A percentile compares a stretch with the other conserved stretches of the same genome.
These are phyloP conservation scores for Elaeagnus macrophylla DNA, from an alignment of 306 rosid species.

Conservation along the genomic window DNA sequence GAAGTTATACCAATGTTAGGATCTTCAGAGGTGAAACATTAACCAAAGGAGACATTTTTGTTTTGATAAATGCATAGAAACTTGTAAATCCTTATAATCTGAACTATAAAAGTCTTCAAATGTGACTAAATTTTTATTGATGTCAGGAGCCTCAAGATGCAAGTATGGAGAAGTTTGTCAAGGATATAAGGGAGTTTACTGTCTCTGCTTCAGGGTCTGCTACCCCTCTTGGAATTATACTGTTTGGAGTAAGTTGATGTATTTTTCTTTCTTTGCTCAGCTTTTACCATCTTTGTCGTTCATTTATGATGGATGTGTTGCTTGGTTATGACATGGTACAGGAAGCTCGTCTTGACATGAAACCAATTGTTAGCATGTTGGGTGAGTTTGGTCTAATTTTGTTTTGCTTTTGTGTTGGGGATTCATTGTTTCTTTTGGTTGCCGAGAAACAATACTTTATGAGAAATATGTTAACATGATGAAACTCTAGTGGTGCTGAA, in stretches of 20 bases:
- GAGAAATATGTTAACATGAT: neutral
- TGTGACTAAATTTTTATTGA: neutral
- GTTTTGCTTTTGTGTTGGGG: neutral
- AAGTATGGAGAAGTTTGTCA: constrained; percentile 24
- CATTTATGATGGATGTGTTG: constrained; percentile 2
- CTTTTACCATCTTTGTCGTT: neutral
- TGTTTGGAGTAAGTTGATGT: constrained; percentile 48
- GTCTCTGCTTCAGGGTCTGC: constrained; percentile 29
- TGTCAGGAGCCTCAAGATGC: constrained; percentile 16
- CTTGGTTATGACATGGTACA: constrained; percentile 17
- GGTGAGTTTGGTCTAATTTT: constrained; percentile 26
- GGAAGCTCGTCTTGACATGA: constrained; percentile 36
- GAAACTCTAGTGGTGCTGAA: neutral
- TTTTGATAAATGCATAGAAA: neutral
- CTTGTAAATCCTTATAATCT: neutral
- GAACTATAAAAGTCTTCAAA: neutral
- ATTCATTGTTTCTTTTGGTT: neutral
- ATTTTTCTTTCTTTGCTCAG: neutral
- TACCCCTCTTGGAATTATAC: constrained; percentile 33
- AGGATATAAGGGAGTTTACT: constrained; percentile 28
- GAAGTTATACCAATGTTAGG: neutral
- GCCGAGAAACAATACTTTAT: neutral
- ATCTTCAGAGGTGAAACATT: neutral
- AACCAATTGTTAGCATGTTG: constrained; percentile 24
- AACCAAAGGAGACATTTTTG: neutral